Evolutionary conservation across 768 basidiomycete genomes (phyloP), one percentile per base, ranked within the genome.

Genomic region (Floccularia luteovirens): DNA sequence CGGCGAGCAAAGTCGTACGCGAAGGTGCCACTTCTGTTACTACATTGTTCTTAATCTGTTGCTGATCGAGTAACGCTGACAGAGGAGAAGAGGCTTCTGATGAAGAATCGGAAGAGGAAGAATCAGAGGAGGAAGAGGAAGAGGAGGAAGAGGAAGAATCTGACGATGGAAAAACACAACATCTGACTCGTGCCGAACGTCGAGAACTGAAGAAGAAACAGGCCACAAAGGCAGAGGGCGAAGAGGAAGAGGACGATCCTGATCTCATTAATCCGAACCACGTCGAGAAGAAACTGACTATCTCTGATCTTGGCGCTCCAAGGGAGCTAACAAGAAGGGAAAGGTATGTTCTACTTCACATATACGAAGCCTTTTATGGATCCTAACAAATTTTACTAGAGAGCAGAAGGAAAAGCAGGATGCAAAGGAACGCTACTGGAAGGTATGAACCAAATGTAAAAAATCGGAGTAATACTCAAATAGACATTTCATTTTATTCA

Each of bases 401-500:
- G 93, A 96, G 55, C 82, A 80, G 54, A 91, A 92, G 56, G 90
- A 93, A 61, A 92, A 91, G 66, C 74, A 85, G 51, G 90, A 91
- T 1, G 88, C 90, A 1, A 77, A 88, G 55, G 89, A 90, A 20
- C 68, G 74, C 19, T 94, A 94, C 58, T 82, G 82, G 81, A 90
- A 93, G 75, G 84, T 87, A 20, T 1, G 66, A 11, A 1, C 17
- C 17, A 16, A 28, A 4, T 11, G 13, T 17, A 5, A 41, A 21
- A 24, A 8, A 10, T 24, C 5, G 10, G 19, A 12, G 13, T 13
- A 10, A 25, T 12, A 19, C 25, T 53, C 16, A 16, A 38, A 42
- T 38, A 23, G 28, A 39, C 14, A n/a, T 30, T 41, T 19, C 46
- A 36, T 41, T 24, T 2, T 31, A 21, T 36, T 10, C 48, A 86